Conservation (phyloP, 2,329 filamentous ascomycete species). For the Davidsoniella neocaledoniae region DNA sequence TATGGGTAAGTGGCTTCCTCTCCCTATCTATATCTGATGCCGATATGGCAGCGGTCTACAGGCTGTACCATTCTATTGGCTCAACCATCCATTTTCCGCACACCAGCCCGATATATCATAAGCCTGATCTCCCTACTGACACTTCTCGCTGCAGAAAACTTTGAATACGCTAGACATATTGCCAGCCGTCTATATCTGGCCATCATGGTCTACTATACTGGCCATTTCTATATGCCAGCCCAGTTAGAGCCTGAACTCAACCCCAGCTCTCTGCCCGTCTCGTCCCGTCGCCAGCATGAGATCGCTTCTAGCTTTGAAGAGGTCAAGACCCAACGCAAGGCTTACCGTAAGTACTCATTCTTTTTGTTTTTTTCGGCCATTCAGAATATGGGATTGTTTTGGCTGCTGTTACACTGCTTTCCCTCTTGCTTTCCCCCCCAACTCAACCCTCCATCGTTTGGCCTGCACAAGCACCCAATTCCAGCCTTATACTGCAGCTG, state of each 20-base stretch:
- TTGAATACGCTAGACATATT: not conserved
- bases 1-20: conserved; percentile 14
- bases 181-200: conserved; percentile 13
- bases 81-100: no score
- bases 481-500: not conserved
- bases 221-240: conserved; percentile 14
- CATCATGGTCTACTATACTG: conserved; percentile 15
- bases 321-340: conserved; percentile 1
- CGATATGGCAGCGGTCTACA: not conserved
- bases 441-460: not conserved
- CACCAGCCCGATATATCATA: no score
- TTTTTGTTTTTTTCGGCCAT: not conserved
- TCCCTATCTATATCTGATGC: conserved; percentile 1
- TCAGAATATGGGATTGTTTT: not conserved
- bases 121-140: no score
- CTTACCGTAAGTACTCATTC: conserved; percentile 2
- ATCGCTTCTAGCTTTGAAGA: not conserved
- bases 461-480: not conserved
- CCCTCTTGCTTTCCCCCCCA: no score
- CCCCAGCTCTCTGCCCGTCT: not conserved
- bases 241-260: conserved; percentile 13
- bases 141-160: not conserved
- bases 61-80: not conserved
- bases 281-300: not conserved
- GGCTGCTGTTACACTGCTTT: not conserved